Evolutionary conservation across 768 basidiomycete genomes (phyloP).

Genomic region (Dacryopinax primogenitus): DNA sequence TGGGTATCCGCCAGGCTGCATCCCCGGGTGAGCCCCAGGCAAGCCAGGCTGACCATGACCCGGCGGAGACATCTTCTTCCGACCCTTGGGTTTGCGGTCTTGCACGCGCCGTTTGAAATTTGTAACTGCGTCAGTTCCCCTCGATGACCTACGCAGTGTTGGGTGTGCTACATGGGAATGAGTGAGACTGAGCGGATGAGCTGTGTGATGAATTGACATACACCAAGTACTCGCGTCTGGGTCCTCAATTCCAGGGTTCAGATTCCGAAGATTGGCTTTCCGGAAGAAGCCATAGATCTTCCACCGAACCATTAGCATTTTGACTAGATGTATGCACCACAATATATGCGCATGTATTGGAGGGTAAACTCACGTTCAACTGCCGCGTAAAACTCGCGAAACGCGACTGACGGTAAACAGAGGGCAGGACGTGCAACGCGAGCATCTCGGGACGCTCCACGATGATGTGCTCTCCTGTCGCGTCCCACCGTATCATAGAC

Average conservation of each 20-base stretch:
- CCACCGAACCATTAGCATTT: slow-evolving; percentile 6
- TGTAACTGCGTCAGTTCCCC: slow-evolving; percentile 67
- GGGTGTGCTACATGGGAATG: slow-evolving; percentile 53
- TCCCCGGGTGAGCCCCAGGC: slow-evolving; percentile 40
- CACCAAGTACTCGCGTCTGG: slow-evolving; percentile 96
- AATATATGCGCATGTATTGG: slow-evolving; percentile 16
- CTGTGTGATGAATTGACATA: slow-evolving; percentile 35
- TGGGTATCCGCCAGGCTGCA: slow-evolving; percentile 25
- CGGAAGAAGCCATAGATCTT: slow-evolving; percentile 99
- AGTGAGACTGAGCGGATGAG: slow-evolving; percentile 16
- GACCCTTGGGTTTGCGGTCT: slow-evolving; percentile 75
- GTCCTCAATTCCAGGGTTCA: slow-evolving; percentile 88
- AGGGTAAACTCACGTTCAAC: slow-evolving; percentile 61
- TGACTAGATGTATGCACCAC: slow-evolving; percentile 8
- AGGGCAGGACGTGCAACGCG: slow-evolving; percentile 83
- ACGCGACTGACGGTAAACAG: slow-evolving; percentile 89
- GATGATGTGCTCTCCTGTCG: slow-evolving; percentile 86
- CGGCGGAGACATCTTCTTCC: slow-evolving; percentile 33
- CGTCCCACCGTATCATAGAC: slow-evolving; percentile 95
- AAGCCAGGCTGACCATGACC: slow-evolving; percentile 20
- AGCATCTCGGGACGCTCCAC: slow-evolving; percentile 89
- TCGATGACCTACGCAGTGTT: slow-evolving; percentile 79
- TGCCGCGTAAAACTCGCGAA: slow-evolving; percentile 96
- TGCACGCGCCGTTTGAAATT: slow-evolving; percentile 94
- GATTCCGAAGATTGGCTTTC: slow-evolving; percentile 89